These are phyloP conservation scores for Mycena haematopus DNA, from an alignment of 768 basidiomycete genomes.

Conservation along the genomic window DNA sequence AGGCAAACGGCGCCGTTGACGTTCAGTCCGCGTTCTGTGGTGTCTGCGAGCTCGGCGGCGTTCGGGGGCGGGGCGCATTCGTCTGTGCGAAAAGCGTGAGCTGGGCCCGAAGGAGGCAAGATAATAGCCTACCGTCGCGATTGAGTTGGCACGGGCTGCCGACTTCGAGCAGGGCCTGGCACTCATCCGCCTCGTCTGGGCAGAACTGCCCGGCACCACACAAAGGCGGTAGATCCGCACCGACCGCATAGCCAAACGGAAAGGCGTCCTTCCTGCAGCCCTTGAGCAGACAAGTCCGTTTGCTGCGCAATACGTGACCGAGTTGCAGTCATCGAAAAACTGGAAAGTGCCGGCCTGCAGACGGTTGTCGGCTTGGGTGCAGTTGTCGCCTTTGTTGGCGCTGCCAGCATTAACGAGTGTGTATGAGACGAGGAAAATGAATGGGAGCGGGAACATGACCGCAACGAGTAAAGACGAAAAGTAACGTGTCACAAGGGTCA, in stretches of 20 bases:
- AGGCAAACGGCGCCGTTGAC: conserved; percentile 86
- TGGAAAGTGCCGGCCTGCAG: conserved; percentile 81
- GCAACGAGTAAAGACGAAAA: conserved; percentile 33
- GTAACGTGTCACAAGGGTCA: not conserved
- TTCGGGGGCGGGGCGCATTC: conserved; percentile 78
- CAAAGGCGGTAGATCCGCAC: conserved; percentile 57
- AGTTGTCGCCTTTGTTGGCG: conserved; percentile 51
- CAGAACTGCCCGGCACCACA: conserved; percentile 75
- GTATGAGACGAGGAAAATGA: conserved; percentile 58
- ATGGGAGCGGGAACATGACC: conserved; percentile 44
- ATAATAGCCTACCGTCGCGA: conserved; percentile 66
- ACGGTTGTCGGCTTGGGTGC: conserved; percentile 63
- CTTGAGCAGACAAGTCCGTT: conserved; percentile 63
- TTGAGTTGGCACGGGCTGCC: conserved; percentile 82
- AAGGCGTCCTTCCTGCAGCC: conserved; percentile 80
- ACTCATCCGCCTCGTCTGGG: conserved; percentile 81
- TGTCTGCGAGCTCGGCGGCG: conserved; percentile 65
- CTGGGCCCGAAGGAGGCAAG: conserved; percentile 1
- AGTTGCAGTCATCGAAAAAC: conserved; percentile 80
- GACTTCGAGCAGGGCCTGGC: conserved; percentile 64
- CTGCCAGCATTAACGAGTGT: conserved; percentile 54
- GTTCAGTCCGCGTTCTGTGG: conserved; percentile 70
- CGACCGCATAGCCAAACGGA: conserved; percentile 68
- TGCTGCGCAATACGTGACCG: conserved; percentile 67
- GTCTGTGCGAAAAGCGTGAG: conserved; percentile 52